These are phyloP conservation scores for Articulospora tetracladia DNA, from an alignment of 495 filamentous ascomycete genomes.

Conservation along the genomic window DNA sequence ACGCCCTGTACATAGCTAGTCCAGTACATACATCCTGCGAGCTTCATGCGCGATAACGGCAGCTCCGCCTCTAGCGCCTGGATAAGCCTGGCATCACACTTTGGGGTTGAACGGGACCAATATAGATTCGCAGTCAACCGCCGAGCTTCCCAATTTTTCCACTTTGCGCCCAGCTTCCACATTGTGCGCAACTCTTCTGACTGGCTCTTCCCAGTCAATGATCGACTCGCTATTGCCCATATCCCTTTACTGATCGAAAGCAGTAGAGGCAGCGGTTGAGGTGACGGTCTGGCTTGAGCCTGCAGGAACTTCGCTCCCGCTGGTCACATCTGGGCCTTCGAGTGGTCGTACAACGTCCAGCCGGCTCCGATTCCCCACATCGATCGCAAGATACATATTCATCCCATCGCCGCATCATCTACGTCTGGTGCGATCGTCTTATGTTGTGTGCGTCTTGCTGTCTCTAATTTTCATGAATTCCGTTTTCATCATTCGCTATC, in stretches of 20 bases:
- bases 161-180: not conserved
- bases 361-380: conserved; percentile 11
- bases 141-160: conserved; percentile 10
- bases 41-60: conserved; percentile 21
- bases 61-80: conserved; percentile 14
- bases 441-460: conserved; percentile 9
- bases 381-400: conserved; percentile 19
- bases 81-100: conserved; percentile 19
- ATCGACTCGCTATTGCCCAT: conserved; percentile 8
- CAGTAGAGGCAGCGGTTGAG: conserved; percentile 26
- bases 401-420: conserved; percentile 15
- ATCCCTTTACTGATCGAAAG: conserved; percentile 9
- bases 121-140: conserved; percentile 19
- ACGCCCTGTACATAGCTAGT: not conserved
- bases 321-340: not conserved
- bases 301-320: conserved; percentile 21
- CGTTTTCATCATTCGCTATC: conserved; percentile 17
- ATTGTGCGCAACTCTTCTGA: conserved; percentile 4
- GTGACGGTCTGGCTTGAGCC: conserved; percentile 19
- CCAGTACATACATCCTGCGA: conserved; percentile 3
- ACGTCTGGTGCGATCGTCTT: conserved; percentile 16
- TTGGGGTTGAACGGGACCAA: conserved; percentile 18
- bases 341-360: conserved; percentile 12
- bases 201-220: conserved; percentile 8
- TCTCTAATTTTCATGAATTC: conserved; percentile 4